phyloP scores from a whole-genome alignment of 2,329 filamentous ascomycete genomes.

The Mycosphaerella arachidis region DNA sequence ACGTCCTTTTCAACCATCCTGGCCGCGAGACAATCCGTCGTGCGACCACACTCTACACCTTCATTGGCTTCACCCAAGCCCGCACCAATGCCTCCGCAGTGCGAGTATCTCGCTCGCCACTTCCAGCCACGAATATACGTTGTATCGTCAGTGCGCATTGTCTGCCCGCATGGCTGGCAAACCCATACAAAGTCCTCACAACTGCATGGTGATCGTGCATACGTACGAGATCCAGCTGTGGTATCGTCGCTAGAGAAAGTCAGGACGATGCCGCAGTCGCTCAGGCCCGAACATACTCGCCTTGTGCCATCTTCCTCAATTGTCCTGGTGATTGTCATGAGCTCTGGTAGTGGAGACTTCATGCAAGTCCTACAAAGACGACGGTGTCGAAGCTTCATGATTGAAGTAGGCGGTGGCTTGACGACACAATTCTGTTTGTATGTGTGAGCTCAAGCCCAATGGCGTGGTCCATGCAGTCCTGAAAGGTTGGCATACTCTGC shows the following conservation, averaged over 20 bases:
- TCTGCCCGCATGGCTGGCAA: conserved; percentile 75
- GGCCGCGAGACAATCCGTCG: conserved; percentile 68
- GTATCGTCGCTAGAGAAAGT: conserved; percentile 4
- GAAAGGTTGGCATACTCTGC: conserved; percentile 57
- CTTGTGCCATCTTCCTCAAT: conserved; percentile 13
- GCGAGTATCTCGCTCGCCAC: conserved; percentile 79
- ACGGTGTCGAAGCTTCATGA: conserved; percentile 70
- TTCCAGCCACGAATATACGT: conserved; percentile 70
- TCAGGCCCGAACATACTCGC: conserved; percentile 9
- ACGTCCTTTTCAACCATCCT: conserved; percentile 76
- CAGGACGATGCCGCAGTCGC: conserved; percentile 2
- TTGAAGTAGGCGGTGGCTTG: conserved; percentile 67
- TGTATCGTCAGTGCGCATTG: conserved; percentile 57
- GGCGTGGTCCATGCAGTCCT: not conserved
- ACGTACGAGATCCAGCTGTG: conserved; percentile 28
- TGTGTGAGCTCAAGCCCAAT: conserved; percentile 6
- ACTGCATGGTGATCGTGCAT: conserved; percentile 54
- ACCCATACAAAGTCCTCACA: conserved; percentile 68
- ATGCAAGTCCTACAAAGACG: conserved; percentile 74
- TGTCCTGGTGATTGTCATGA: conserved; percentile 29
- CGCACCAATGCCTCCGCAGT: conserved; percentile 75
- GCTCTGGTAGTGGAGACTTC: conserved; percentile 60
- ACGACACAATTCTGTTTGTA: conserved; percentile 73
- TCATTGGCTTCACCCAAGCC: conserved; percentile 85
- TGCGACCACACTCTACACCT: conserved; percentile 83